phyloP scores from a whole-genome alignment of 164 flowering plant species.

The Pachysandra terminalis region DNA sequence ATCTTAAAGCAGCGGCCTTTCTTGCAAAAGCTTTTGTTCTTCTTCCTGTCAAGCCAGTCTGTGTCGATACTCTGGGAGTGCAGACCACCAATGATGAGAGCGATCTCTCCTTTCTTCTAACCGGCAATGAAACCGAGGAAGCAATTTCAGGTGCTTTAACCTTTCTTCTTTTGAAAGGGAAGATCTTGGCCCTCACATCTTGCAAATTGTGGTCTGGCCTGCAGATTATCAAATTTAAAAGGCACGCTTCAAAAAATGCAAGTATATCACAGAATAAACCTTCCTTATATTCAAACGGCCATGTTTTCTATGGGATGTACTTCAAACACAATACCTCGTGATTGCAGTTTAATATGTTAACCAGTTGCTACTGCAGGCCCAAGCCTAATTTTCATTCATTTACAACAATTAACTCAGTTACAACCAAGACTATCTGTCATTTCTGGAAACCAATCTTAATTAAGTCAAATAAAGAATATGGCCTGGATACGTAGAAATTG shows the following conservation, averaged over 20 bases:
- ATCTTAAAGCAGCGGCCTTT: slow-evolving; percentile 49
- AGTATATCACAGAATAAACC: neutral
- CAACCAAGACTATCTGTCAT: too few relatives aligned
- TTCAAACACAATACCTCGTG: neutral
- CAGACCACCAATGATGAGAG: slow-evolving; percentile 49
- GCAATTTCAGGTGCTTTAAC: slow-evolving; percentile 53
- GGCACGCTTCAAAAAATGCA: neutral
- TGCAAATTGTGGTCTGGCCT: slow-evolving; percentile 95
- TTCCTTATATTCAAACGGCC: neutral
- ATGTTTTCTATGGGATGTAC: neutral
- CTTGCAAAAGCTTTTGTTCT: slow-evolving; percentile 66
- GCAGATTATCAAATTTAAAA: slow-evolving; percentile 18
- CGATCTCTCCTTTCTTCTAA: slow-evolving; percentile 67
- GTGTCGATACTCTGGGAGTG: slow-evolving; percentile 47
- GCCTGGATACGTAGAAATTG: too few relatives aligned
- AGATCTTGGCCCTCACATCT: slow-evolving; percentile 81
- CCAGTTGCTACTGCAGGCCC: too few relatives aligned
- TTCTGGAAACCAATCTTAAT: too few relatives aligned
- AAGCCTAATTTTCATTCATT: too few relatives aligned
- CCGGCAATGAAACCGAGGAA: slow-evolving; percentile 52
- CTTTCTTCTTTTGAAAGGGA: slow-evolving; percentile 66
- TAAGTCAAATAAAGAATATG: too few relatives aligned
- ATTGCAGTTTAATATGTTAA: neutral
- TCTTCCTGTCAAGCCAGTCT: slow-evolving; percentile 72
- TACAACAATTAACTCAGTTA: too few relatives aligned